phyloP scores from a whole-genome alignment of 106 monocot genomes.

The Xerophyta viscosa region DNA sequence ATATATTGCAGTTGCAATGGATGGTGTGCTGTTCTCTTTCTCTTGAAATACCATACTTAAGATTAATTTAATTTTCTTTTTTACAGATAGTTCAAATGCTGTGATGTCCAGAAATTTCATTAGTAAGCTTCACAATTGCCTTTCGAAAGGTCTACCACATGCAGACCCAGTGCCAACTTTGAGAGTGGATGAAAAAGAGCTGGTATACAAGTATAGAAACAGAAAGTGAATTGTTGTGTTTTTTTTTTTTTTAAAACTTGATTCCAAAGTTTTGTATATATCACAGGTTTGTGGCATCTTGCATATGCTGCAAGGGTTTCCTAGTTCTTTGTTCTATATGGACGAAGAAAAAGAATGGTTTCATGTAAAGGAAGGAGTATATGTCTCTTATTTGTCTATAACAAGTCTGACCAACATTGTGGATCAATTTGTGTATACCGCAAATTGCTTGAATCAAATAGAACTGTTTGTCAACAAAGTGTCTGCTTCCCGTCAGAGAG shows the following conservation, averaged over 20 bases:
- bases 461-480: constrained; percentile 67
- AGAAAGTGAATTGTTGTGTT: too few relatives aligned
- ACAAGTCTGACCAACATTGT: constrained; percentile 42
- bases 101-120: constrained; percentile 49
- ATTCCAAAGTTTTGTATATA: not conserved
- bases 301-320: constrained; percentile 85
- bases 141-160: constrained; percentile 66
- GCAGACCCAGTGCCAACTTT: constrained; percentile 33
- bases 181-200: constrained; percentile 52
- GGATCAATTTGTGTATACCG: constrained; percentile 50
- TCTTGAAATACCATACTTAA: too few relatives aligned
- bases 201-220: constrained; percentile 34
- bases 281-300: constrained; percentile 56
- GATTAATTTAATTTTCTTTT: too few relatives aligned
- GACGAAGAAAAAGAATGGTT: constrained; percentile 25
- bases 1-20: too few relatives aligned
- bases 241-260: not conserved
- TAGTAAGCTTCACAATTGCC: constrained; percentile 50
- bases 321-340: constrained; percentile 61
- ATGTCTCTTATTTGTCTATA: constrained; percentile 60
- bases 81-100: constrained; percentile 10
- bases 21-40: too few relatives aligned
- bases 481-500: constrained; percentile 21
- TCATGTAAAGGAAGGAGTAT: constrained; percentile 43
- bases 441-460: constrained; percentile 71